These are phyloP conservation scores for Mycena leptocephala DNA, from an alignment of 768 basidiomycete species.

Conservation along the genomic window DNA sequence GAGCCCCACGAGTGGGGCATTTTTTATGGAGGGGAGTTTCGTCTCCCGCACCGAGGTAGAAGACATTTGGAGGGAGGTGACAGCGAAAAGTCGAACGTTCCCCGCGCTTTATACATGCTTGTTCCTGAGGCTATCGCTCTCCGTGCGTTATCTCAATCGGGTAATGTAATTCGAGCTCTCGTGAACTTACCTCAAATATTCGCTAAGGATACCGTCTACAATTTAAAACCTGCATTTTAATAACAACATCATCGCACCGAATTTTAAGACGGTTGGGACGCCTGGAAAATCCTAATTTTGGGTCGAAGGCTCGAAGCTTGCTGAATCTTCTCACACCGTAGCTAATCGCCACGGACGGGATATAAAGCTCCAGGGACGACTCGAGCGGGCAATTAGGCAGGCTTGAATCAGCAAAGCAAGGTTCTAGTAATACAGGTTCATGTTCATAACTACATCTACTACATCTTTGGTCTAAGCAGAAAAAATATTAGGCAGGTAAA, in stretches of 20 bases:
- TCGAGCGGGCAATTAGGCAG: not conserved
- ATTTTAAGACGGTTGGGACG: too few relatives aligned
- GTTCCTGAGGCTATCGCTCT: not conserved
- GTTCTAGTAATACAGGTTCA: slow-evolving; percentile 25
- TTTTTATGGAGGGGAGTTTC: slow-evolving; percentile 85
- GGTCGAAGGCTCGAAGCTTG: too few relatives aligned
- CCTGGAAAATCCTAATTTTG: too few relatives aligned
- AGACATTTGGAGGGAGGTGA: slow-evolving; percentile 20
- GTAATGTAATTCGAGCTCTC: too few relatives aligned
- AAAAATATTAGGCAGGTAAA: not conserved
- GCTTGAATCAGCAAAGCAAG: not conserved
- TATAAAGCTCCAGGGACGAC: too few relatives aligned
- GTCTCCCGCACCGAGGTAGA: slow-evolving; percentile 54
- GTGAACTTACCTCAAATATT: too few relatives aligned
- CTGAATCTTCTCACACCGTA: too few relatives aligned
- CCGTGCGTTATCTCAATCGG: not conserved
- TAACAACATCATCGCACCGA: too few relatives aligned
- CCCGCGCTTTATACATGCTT: slow-evolving; percentile 5
- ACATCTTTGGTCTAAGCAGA: not conserved
- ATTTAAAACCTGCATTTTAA: too few relatives aligned
- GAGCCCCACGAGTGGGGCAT: slow-evolving; percentile 86
- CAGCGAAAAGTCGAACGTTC: slow-evolving; percentile 25
- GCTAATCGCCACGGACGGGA: too few relatives aligned
- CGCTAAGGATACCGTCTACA: too few relatives aligned
- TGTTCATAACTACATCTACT: slow-evolving; percentile 5